phyloP scores from a whole-genome alignment of 139 green algal species.

The Ettlia oleoabundans region DNA sequence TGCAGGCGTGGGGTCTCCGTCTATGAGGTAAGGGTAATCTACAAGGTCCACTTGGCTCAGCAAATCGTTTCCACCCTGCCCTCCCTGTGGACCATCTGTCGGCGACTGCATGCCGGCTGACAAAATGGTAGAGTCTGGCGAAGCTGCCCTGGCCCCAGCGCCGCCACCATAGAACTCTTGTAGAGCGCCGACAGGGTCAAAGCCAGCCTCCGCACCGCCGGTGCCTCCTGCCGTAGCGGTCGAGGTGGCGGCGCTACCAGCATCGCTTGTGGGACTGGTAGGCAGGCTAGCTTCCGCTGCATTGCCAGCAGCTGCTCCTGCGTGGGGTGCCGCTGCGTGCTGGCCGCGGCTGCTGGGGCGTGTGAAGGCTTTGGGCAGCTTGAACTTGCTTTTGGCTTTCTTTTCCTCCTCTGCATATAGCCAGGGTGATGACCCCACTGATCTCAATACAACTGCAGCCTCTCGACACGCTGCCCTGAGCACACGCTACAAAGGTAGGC shows the following conservation, averaged over 20 bases:
- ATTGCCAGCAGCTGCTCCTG: no score
- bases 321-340: no score
- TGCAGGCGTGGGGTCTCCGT: conserved; percentile 18
- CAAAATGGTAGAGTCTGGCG: background rate
- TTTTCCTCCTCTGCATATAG: conserved; percentile 26
- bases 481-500: no score
- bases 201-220: background rate
- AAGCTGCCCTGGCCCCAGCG: background rate
- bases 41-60: conserved; percentile 9
- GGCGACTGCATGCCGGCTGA: background rate
- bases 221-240: background rate
- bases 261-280: background rate
- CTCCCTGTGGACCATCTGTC: background rate
- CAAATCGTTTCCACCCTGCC: background rate
- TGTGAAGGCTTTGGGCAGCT: conserved; percentile 29
- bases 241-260: background rate
- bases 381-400: conserved; percentile 33
- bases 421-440: no score
- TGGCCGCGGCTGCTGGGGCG: background rate
- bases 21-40: conserved; percentile 40
- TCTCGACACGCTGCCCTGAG: no score
- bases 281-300: conserved; percentile 12
- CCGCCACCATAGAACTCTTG: conserved; percentile 19
- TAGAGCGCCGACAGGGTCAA: conserved; percentile 7
- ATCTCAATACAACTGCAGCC: no score